Percentiles rank a stretch among this genome's conserved stretches.
Conservation (phyloP, 768 basidiomycete genomes). For the Phaeotremella skinneri region DNA sequence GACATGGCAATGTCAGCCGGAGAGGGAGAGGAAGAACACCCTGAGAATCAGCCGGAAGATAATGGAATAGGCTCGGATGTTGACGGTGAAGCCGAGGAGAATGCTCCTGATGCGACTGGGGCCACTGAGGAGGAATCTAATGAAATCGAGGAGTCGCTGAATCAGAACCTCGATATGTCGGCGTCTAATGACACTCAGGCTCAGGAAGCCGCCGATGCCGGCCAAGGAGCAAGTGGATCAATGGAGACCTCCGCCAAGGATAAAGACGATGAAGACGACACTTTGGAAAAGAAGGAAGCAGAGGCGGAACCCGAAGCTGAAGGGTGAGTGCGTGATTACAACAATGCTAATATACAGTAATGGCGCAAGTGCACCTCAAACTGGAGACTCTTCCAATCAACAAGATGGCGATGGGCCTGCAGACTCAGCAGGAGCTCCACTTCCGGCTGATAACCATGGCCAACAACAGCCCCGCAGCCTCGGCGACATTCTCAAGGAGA, state of each 20-base stretch:
- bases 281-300: conserved; percentile 51
- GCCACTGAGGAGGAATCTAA: conserved; percentile 44
- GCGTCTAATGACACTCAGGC: conserved; percentile 49
- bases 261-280: conserved; percentile 45
- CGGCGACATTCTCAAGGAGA: conserved; percentile 78
- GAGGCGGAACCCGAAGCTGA: conserved; percentile 34
- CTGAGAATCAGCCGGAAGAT: conserved; percentile 44
- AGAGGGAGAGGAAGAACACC: conserved; percentile 46
- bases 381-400: conserved; percentile 39
- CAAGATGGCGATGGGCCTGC: conserved; percentile 51
- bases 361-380: conserved; percentile 31
- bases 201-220: conserved; percentile 27
- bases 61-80: conserved; percentile 32
- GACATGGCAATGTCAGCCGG: conserved; percentile 23
- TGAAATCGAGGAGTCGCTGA: conserved; percentile 31
- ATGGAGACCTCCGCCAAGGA: not conserved
- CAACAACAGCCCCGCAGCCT: conserved; percentile 62
- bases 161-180: conserved; percentile 38
- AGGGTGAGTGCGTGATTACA: conserved; percentile 27
- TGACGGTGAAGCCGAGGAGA: conserved; percentile 33
- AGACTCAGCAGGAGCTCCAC: conserved; percentile 37
- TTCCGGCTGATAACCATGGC: conserved; percentile 28
- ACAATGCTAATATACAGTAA: conserved; percentile 13
- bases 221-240: conserved; percentile 30
- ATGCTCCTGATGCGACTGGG: conserved; percentile 44